Evolutionary conservation across 139 green algal genomes (phyloP), one percentile per base, ranked within the genome.

Genomic region (Penium margaritaceum): DNA sequence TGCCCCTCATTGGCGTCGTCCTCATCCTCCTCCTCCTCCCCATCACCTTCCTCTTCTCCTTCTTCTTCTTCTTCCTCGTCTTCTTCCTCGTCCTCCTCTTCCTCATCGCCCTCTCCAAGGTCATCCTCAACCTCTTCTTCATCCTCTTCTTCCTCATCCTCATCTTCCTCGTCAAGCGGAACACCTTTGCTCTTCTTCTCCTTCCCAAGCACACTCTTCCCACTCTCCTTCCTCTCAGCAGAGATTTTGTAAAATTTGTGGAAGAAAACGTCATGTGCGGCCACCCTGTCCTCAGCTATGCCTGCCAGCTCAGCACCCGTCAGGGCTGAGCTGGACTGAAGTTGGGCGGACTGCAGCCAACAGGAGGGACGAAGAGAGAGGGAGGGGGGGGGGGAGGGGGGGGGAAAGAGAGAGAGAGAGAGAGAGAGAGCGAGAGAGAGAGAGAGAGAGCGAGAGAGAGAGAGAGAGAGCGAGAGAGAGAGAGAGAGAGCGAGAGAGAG

Each of bases 251-350:
- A 89, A 78, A 88, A 92, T 34, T 82, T 61, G 62, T 95, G 89
- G 83, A 96, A 95, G 82, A 96, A 96, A 5, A 89, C 61, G 37
- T 92, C 86, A 3, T 89, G 88, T 1, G 88, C 83, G 3, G 74
- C 62, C 1, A 96, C 86, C 1, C 92, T 65, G 0, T 51, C 63
- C 68, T 90, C 85, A 12, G 83, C 81, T 43, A 96, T 58, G 6
- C 81, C 78, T 24, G 85, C 83, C 66, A 96, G 94, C 5, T 85
- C 87, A 9, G 63, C 77, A 27, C 75, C 85, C 32, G 27, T 30
- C 17, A 69, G 5, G 9, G 61, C 24, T 5, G 7, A 30, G 27
- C 27, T 36, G 38, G 61, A 15, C 27, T 69, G 9, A 12, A 51
- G 9, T 12, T 21, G 12, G 41, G 12, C 41, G 41, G 9, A 51